These are phyloP conservation scores for Turnera subulata DNA, from an alignment of 345 rosid species.

Conservation along the genomic window DNA sequence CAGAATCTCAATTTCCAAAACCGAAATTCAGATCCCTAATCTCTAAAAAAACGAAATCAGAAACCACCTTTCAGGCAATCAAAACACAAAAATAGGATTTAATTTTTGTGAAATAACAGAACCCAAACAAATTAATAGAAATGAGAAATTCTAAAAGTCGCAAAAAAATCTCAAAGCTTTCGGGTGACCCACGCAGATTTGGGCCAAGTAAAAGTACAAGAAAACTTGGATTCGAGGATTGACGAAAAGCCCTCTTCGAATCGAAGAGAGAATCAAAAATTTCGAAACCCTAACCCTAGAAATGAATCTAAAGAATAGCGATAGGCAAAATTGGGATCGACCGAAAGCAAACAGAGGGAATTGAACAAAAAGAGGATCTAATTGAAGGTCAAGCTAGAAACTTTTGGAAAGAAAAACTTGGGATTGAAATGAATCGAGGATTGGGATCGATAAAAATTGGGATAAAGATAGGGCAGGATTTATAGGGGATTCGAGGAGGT, in stretches of 20 bases:
- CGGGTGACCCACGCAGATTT: no score
- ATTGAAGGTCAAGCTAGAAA: not conserved
- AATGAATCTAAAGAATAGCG: slow-evolving; percentile 1
- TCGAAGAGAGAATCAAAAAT: not conserved
- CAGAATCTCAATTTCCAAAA: not conserved
- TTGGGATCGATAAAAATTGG: not conserved
- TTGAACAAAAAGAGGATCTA: not conserved
- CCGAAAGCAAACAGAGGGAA: slow-evolving; percentile 18
- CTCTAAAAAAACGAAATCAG: not conserved
- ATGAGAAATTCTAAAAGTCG: not conserved
- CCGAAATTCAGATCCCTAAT: not conserved
- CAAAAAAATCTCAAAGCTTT: no score
- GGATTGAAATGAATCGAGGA: slow-evolving; percentile 1
- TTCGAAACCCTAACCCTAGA: slow-evolving; percentile 42
- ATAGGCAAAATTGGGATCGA: slow-evolving; percentile 13
- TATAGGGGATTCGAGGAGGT: slow-evolving; percentile 7
- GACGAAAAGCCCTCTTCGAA: no score
- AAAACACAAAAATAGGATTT: not conserved
- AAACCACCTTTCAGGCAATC: not conserved
- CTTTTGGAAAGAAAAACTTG: not conserved
- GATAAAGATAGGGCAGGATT: slow-evolving; percentile 20
- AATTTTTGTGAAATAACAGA: not conserved
- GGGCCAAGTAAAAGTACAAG: not conserved
- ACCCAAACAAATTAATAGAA: not conserved
- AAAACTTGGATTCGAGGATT: no score